Evolutionary conservation across 257 asterid species (phyloP).

Genomic region (Solanum paucissectum): DNA sequence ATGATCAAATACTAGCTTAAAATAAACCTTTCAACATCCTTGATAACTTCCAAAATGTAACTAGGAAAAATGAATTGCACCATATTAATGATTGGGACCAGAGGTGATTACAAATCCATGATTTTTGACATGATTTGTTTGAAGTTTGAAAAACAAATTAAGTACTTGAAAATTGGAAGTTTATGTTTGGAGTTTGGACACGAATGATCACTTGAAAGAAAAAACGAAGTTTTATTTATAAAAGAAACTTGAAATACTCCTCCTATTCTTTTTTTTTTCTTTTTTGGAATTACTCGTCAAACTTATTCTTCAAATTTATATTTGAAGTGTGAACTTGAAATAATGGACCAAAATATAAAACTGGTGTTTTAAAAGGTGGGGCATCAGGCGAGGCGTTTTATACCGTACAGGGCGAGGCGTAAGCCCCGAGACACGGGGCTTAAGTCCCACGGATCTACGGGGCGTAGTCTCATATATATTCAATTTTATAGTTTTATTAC

Average conservation of each 20-base stretch:
- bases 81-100: neutral
- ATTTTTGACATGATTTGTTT: neutral
- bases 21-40: neutral
- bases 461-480: no score
- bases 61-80: neutral
- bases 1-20: neutral
- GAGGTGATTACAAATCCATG: neutral
- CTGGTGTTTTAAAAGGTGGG: no score
- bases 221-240: no score
- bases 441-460: no score
- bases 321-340: neutral
- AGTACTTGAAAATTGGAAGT: neutral
- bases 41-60: neutral
- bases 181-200: neutral
- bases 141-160: neutral
- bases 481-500: no score
- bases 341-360: neutral
- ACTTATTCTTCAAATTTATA: neutral
- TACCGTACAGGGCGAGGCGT: no score
- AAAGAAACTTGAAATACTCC: neutral
- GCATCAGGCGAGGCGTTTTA: no score
- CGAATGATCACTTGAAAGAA: neutral
- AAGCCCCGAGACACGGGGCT: no score
- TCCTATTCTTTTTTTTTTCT: no score
- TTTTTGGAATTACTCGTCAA: neutral